Evolutionary conservation across 192 early-diverging fungal species (phyloP).

Genomic region (Chytriomyces sp.): DNA sequence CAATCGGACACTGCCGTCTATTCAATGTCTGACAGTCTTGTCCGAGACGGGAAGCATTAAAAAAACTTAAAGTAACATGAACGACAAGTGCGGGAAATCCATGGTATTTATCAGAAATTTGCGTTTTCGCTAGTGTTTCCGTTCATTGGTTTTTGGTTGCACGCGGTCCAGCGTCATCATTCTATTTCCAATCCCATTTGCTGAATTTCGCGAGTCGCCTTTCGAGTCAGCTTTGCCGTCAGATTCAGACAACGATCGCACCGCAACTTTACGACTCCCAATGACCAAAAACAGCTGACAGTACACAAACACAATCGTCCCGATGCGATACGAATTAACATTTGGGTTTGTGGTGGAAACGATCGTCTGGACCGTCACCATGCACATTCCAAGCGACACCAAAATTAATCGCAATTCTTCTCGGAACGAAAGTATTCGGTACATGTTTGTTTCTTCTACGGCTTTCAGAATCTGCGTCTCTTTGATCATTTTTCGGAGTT

Average conservation of each 20-base stretch:
- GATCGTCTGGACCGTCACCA: neutral
- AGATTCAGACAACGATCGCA: neutral
- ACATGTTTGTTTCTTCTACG: neutral
- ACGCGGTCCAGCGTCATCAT: neutral
- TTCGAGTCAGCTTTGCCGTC: neutral
- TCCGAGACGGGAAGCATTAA: neutral
- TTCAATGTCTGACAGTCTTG: neutral
- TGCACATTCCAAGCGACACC: constrained; percentile 4
- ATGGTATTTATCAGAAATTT: neutral
- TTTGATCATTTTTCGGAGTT: neutral
- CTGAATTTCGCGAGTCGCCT: neutral
- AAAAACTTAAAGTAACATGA: neutral
- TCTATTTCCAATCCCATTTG: neutral
- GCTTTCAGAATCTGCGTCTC: neutral
- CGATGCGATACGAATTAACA: neutral
- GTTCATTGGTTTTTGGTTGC: neutral
- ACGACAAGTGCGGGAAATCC: neutral
- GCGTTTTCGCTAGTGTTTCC: neutral
- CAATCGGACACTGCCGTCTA: neutral
- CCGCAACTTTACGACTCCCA: neutral
- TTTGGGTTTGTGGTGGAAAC: neutral
- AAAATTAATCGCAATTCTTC: constrained; percentile 9
- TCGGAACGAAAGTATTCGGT: neutral
- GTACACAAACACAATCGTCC: constrained; percentile 17
- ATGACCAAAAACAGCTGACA: constrained; percentile 10